phyloP scores from a whole-genome alignment of 2,329 filamentous ascomycete genomes.

The Basipetospora sp. region DNA sequence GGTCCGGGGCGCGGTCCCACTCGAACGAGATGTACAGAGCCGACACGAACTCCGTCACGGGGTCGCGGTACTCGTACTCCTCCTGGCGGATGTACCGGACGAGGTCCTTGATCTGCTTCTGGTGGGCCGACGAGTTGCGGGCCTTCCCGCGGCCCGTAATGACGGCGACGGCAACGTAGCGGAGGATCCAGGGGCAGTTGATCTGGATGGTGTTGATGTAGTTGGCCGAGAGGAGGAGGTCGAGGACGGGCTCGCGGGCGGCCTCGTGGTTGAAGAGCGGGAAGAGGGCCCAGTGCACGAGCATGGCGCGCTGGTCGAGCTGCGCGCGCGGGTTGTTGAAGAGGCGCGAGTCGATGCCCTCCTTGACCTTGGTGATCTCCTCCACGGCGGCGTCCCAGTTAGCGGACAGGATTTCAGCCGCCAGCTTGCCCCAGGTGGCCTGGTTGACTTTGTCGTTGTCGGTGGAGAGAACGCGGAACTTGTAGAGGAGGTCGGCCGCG shows the following conservation, averaged over 20 bases:
- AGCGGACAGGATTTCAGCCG: slow-evolving; percentile 83
- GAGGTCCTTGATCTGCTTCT: slow-evolving; percentile 97
- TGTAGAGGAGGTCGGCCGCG: slow-evolving; percentile 85
- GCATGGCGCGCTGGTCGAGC: slow-evolving; percentile 89
- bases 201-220: slow-evolving; percentile 99
- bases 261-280: slow-evolving; percentile 96
- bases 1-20: slow-evolving; percentile 88
- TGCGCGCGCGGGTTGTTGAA: slow-evolving; percentile 94
- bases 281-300: slow-evolving; percentile 97
- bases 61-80: slow-evolving; percentile 92
- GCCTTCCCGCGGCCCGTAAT: slow-evolving; percentile 77
- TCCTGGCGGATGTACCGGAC: slow-evolving; percentile 93
- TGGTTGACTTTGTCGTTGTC: slow-evolving; percentile 95
- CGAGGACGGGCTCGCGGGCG: slow-evolving; percentile 77
- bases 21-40: slow-evolving; percentile 76
- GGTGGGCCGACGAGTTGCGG: slow-evolving; percentile 73
- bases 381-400: slow-evolving; percentile 93
- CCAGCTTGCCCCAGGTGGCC: slow-evolving; percentile 95
- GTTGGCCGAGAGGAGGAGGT: slow-evolving; percentile 89
- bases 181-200: slow-evolving; percentile 86
- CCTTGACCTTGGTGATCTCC: slow-evolving; percentile 78
- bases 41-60: slow-evolving; percentile 89
- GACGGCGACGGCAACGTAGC: slow-evolving; percentile 85
- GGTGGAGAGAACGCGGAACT: slow-evolving; percentile 93
- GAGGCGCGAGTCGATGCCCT: slow-evolving; percentile 82